These are phyloP conservation scores for Detonula confervacea DNA, from an alignment of 352 stramenopile species.

Conservation along the genomic window DNA sequence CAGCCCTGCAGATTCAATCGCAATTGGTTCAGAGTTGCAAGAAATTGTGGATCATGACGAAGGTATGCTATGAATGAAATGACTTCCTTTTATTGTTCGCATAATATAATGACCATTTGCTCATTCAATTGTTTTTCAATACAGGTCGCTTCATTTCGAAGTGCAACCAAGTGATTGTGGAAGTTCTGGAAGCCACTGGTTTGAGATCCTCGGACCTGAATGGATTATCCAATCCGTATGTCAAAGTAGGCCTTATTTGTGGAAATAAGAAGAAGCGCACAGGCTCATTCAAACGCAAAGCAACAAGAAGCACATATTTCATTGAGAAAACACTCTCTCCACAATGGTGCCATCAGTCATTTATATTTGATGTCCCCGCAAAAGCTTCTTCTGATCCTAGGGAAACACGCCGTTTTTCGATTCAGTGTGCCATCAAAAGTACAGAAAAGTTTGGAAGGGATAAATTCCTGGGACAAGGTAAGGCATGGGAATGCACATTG, in stretches of 20 bases:
- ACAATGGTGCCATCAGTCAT: slow-evolving; percentile 79
- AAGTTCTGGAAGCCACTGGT: slow-evolving; percentile 81
- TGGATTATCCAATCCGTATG: slow-evolving; percentile 82
- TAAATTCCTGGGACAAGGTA: slow-evolving; percentile 75
- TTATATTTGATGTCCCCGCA: slow-evolving; percentile 84
- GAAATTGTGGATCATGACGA: slow-evolving; percentile 61
- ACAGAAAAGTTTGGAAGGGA: slow-evolving; percentile 69
- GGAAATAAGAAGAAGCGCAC: slow-evolving; percentile 48
- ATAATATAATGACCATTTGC: slow-evolving; percentile 1
- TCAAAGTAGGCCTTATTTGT: slow-evolving; percentile 69
- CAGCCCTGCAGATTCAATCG: slow-evolving; percentile 11
- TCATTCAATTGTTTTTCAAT: not conserved
- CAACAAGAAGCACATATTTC: slow-evolving; percentile 80
- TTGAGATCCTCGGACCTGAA: slow-evolving; percentile 77
- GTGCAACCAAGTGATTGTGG: slow-evolving; percentile 80
- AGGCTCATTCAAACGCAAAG: slow-evolving; percentile 61
- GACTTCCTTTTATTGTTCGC: not conserved
- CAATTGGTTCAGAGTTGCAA: slow-evolving; percentile 54
- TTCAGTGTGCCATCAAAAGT: slow-evolving; percentile 78
- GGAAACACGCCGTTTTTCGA: slow-evolving; percentile 67
- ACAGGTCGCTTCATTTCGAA: slow-evolving; percentile 70
- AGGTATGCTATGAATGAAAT: slow-evolving; percentile 22
- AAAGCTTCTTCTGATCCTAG: slow-evolving; percentile 66
- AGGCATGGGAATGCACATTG: slow-evolving; percentile 53
- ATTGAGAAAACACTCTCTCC: slow-evolving; percentile 79